These are phyloP conservation scores for Cylindricascospora bacillispora DNA, from an alignment of 1,139 yeast genomes.

Conservation along the genomic window DNA sequence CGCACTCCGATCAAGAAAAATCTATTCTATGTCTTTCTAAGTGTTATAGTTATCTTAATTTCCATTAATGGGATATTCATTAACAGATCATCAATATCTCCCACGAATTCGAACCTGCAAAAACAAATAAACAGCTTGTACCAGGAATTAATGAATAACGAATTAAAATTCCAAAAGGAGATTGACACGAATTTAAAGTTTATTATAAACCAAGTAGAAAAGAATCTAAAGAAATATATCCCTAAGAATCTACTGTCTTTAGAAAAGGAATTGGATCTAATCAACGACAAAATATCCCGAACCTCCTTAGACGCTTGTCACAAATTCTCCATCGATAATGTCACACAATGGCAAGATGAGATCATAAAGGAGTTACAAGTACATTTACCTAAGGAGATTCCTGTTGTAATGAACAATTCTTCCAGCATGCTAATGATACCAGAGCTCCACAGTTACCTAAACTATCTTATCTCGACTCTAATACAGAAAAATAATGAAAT, in stretches of 20 bases:
- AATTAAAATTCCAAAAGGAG: conserved; percentile 14
- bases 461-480: conserved; percentile 11
- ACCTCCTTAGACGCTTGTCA: not conserved
- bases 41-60: too few relatives aligned
- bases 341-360: conserved; percentile 18
- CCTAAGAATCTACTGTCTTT: conserved; percentile 15
- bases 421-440: conserved; percentile 20
- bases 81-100: too few relatives aligned
- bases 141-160: conserved; percentile 16
- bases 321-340: conserved; percentile 9
- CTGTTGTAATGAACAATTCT: conserved; percentile 19
- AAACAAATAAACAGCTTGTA: conserved; percentile 22
- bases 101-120: too few relatives aligned
- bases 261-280: conserved; percentile 5
- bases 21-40: too few relatives aligned
- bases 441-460: conserved; percentile 18
- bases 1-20: too few relatives aligned
- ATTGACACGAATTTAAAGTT: conserved; percentile 21
- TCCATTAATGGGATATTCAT: too few relatives aligned
- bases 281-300: not conserved
- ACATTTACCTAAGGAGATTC: conserved; percentile 20
- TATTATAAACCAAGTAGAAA: conserved; percentile 23
- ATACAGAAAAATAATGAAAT: conserved; percentile 4
- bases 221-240: conserved; percentile 19
- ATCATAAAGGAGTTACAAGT: conserved; percentile 12